A percentile compares a stretch with the other conserved stretches of the same genome.
Evolutionary conservation across 768 basidiomycete species (phyloP).

Genomic region (Mycena epipterygia): DNA sequence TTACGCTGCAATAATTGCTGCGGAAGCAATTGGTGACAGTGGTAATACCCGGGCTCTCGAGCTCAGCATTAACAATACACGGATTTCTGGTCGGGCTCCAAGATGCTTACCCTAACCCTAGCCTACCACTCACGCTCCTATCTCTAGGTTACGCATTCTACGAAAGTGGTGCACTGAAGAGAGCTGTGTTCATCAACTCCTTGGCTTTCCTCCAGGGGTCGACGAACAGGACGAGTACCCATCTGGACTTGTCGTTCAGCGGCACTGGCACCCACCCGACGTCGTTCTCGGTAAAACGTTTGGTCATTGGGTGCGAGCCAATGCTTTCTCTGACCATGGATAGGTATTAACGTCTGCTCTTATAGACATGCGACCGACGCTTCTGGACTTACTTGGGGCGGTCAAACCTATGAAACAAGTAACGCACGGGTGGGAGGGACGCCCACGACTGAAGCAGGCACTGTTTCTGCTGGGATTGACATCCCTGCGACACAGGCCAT

Average conservation of each 20-base stretch:
- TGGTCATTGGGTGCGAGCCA: conserved; percentile 58
- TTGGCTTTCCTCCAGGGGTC: conserved; percentile 59
- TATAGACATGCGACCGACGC: conserved; percentile 63
- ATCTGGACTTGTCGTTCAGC: conserved; percentile 58
- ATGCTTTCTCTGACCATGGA: background rate
- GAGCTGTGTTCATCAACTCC: conserved; percentile 72
- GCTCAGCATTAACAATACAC: conserved; percentile 59
- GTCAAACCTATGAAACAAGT: conserved; percentile 68
- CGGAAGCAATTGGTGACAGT: conserved; percentile 67
- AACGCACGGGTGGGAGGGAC: conserved; percentile 57
- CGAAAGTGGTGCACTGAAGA: conserved; percentile 57
- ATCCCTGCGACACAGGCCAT: conserved; percentile 64
- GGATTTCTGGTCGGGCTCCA: too few species aligned
- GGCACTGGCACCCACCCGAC: conserved; percentile 41
- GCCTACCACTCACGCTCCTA: too few species aligned
- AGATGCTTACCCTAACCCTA: too few species aligned
- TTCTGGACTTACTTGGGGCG: conserved; percentile 68
- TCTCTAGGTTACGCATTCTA: conserved; percentile 78
- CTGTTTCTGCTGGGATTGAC: conserved; percentile 55
- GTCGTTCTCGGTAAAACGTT: conserved; percentile 60
- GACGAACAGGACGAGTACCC: conserved; percentile 54
- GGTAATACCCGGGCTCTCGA: conserved; percentile 60
- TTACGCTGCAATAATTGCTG: conserved; percentile 73
- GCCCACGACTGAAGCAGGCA: conserved; percentile 44
- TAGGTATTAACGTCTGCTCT: background rate